Evolutionary conservation across 495 filamentous ascomycete species (phyloP).

Genomic region (Penicillium coffeae): DNA sequence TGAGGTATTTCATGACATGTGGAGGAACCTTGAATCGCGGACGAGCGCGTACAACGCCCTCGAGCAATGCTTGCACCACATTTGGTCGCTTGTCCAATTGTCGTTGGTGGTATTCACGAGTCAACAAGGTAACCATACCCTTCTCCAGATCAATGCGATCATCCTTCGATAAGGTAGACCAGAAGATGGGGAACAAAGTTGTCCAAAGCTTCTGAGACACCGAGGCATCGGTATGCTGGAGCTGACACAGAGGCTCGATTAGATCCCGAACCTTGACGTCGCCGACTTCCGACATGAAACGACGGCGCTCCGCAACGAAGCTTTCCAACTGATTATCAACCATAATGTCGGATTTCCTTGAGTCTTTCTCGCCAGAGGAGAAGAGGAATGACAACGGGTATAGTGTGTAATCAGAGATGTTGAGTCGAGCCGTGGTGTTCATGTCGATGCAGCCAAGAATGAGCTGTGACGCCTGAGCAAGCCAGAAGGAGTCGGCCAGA

Average conservation of each 20-base stretch:
- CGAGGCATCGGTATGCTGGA: slow-evolving; percentile 82
- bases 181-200: slow-evolving; percentile 83
- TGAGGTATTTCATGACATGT: slow-evolving; percentile 91
- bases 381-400: slow-evolving; percentile 68
- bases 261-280: slow-evolving; percentile 84
- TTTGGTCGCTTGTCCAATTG: slow-evolving; percentile 94
- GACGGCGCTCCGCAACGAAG: slow-evolving; percentile 70
- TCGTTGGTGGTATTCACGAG: slow-evolving; percentile 90
- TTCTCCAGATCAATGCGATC: slow-evolving; percentile 89
- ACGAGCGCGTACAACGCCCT: slow-evolving; percentile 73
- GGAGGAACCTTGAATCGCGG: slow-evolving; percentile 89
- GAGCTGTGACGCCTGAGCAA: slow-evolving; percentile 88
- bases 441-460: slow-evolving; percentile 87
- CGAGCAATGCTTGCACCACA: slow-evolving; percentile 84
- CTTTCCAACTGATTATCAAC: slow-evolving; percentile 76
- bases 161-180: slow-evolving; percentile 81
- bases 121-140: slow-evolving; percentile 78
- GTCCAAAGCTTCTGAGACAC: slow-evolving; percentile 88
- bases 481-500: slow-evolving; percentile 90
- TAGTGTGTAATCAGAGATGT: slow-evolving; percentile 77
- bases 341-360: slow-evolving; percentile 66
- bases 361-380: slow-evolving; percentile 59
- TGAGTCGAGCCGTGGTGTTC: slow-evolving; percentile 67
- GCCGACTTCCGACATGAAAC: slow-evolving; percentile 77
- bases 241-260: slow-evolving; percentile 85